Conservation (phyloP, 306 rosid species). For the Potentilla sterilis region DNA sequence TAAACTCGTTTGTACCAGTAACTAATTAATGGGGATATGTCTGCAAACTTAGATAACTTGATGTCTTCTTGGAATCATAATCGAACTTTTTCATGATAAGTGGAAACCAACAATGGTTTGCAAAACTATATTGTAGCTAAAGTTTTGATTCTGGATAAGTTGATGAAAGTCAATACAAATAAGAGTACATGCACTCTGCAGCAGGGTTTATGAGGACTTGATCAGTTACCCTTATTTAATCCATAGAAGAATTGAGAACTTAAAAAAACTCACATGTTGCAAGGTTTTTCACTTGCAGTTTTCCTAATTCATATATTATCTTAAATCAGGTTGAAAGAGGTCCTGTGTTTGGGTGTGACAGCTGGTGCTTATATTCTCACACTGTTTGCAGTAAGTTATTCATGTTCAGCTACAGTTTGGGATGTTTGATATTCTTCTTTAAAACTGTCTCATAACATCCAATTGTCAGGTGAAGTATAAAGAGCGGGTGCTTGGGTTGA, state of each 20-base stretch:
- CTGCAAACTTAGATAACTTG: background rate
- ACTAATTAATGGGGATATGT: background rate
- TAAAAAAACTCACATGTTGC: background rate
- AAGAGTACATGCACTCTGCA: background rate
- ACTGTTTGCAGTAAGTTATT: slow-evolving; percentile 70
- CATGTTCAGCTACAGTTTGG: slow-evolving; percentile 4
- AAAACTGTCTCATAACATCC: slow-evolving; percentile 19
- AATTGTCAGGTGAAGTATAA: slow-evolving; percentile 65
- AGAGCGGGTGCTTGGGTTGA: slow-evolving; percentile 74
- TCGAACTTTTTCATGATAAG: background rate
- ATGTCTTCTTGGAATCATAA: background rate
- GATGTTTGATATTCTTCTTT: slow-evolving; percentile 15
- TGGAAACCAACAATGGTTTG: background rate
- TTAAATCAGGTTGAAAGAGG: slow-evolving; percentile 63
- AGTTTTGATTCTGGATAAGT: background rate
- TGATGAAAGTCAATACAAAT: background rate
- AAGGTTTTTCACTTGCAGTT: slow-evolving; percentile 14
- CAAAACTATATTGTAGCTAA: background rate
- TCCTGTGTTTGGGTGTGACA: slow-evolving; percentile 80
- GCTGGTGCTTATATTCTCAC: slow-evolving; percentile 87
- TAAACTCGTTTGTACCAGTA: background rate
- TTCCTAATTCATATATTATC: slow-evolving; percentile 16
- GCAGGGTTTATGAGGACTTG: background rate
- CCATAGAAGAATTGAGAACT: background rate
- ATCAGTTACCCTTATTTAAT: background rate